phyloP scores from a whole-genome alignment of 2,329 filamentous ascomycete species.

The Xylaria sp. region DNA sequence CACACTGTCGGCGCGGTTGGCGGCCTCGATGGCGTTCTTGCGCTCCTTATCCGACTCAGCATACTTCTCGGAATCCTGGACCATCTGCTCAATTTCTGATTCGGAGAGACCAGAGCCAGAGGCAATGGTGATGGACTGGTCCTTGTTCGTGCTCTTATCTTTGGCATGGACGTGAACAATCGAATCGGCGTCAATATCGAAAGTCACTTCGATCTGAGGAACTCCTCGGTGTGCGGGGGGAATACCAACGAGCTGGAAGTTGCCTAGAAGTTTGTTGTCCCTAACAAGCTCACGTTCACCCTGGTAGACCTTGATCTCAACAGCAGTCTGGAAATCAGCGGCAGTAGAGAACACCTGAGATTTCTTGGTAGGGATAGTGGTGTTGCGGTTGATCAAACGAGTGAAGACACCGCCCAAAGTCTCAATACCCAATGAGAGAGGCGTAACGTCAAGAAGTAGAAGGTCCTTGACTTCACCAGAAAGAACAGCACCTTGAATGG shows the following conservation, averaged over 20 bases:
- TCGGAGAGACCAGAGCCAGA: constrained; percentile 97
- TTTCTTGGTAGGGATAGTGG: constrained; percentile 99
- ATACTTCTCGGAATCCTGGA: constrained; percentile 97
- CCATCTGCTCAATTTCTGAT: constrained; percentile 95
- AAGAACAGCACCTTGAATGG: constrained; percentile 95
- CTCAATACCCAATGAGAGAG: constrained; percentile 97
- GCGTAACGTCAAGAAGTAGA: constrained; percentile 93
- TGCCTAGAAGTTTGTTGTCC: constrained; percentile 98
- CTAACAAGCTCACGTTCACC: constrained; percentile 98
- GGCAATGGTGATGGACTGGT: constrained; percentile 98
- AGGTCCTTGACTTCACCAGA: constrained; percentile 97
- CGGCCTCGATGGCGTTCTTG: constrained; percentile 92
- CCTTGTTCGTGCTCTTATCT: constrained; percentile 99
- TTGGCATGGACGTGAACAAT: constrained; percentile 98
- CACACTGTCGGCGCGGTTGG: constrained; percentile 96
- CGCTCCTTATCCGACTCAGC: constrained; percentile 95
- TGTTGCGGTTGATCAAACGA: constrained; percentile 98
- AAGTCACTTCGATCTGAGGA: constrained; percentile 96
- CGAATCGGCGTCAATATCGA: constrained; percentile 97
- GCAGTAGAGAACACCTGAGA: constrained; percentile 98
- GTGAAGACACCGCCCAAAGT: constrained; percentile 98
- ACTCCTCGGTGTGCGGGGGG: constrained; percentile 96
- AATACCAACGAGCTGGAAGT: constrained; percentile 99
- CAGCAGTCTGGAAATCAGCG: constrained; percentile 97
- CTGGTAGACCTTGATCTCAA: constrained; percentile 99